Evolutionary conservation across 768 basidiomycete genomes (phyloP), one percentile per base, ranked within the genome.

Genomic region (Pisolithus orientalis): DNA sequence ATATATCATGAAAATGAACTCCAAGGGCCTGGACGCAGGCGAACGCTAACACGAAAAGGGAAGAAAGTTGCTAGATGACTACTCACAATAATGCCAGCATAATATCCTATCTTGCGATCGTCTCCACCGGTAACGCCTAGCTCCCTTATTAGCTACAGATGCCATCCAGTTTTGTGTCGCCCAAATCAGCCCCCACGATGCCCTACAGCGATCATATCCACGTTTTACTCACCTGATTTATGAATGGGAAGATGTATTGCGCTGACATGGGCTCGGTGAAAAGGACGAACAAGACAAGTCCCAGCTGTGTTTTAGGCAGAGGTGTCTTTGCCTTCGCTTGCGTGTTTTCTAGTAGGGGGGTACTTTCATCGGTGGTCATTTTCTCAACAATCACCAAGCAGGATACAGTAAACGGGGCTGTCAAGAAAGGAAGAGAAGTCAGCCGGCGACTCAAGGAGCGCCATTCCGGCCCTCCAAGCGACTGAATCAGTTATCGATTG

Each of bases 81-180:
- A 55, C 83, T 68, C 52, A 84, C 80, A 43, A 68, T 63, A 27
- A 85, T 58, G 29, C 82, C 84, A 25, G 80, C 83, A 60, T 85
- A 86, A 57, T 85, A 85, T 28, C 84, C 84, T 4, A 84, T 79
- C 67, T 80, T 82, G 48, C 73, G 71, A 40, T 80, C 75, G 53
- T 86, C 81, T 21, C 83, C 84, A 24, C 78, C 79, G 4, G 81
- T 84, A 29, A 86, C 71, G 34, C 76, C 81, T n/a, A 84, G 70
- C 56, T 83, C 83, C 27, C 76, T 71, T 32, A 86, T 75, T 21
- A 85, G 74, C 84, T 85, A 50, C 40, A 43, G 6, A 42, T 16
- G 29, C 3, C 3, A 7, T 40, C 21, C 2, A 27, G 17, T 40
- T 38, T 50, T 16, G 52, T 50, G 3, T 24, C 7, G 7, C 2